Base-by-base conservation (phyloP, 129 eudicot species). In the Saussurea involucrata region DNA sequence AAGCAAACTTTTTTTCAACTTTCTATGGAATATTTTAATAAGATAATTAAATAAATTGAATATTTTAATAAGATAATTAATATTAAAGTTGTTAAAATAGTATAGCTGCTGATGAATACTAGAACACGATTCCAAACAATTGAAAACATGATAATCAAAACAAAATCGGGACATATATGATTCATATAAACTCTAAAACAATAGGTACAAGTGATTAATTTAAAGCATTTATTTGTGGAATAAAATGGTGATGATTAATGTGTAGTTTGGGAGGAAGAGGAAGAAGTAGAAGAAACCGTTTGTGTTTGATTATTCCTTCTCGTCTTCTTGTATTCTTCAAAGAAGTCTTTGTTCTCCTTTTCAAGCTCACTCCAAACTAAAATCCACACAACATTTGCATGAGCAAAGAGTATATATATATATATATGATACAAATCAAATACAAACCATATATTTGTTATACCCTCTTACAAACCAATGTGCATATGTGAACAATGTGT, bases 321-420 rank as follows among this genome's bases (percentile, higher is more conserved):
- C 28, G 73, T 85, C 70, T 73, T 86, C 21, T 81, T 55, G 77
- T 90, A 90, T 34, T 80, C 79, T 69, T 90, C 88, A 63, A 90
- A 88, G 82, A 90, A 90, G 77, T 78, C 91, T 65, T 80, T 86
- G 81, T 90, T 90, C 87, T 84, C 96, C 37, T 90, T 90, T 85
- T 90, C 96, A 33, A 90, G 87, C 89, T 90, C 96, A 37, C 83
- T 88, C 96, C 96, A 90, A 81, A 90, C 96, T 88, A 71, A 71
- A 5, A 71, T 2, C 11, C 20, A 70, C 60, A 71, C 27, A 83
- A 34, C 73, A 75, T 69, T 57, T 68, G 71, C 57, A 76, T 55
- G 36, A 76, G 28, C 49, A 75, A 12, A 46, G 42, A 1, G 12
- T 31, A 66, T 29, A 28, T 8, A n/a, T n/a, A n/a, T n/a, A n/a